Percentiles rank a stretch among this genome's conserved stretches.
Conservation (phyloP, 2,329 filamentous ascomycete species). For the Talaromyces rugulosus region DNA sequence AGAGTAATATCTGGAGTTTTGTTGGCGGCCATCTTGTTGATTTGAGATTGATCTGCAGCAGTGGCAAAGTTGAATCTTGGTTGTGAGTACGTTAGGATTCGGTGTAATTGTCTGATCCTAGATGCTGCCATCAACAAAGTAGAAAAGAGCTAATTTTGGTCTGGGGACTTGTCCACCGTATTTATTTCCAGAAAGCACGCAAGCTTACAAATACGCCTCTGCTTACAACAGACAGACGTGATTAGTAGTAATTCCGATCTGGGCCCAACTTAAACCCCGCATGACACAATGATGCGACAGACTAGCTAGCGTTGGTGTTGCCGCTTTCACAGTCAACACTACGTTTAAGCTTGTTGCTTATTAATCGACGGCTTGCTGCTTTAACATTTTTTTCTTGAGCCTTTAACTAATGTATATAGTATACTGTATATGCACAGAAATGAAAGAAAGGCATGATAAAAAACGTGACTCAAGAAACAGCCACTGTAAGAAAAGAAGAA, state of each 20-base stretch:
- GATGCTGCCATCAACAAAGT: neutral
- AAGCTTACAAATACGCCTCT: neutral
- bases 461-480: neutral
- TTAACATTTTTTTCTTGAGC: neutral
- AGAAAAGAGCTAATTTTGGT: neutral
- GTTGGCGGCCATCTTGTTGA: conserved; percentile 20
- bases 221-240: neutral
- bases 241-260: too few relatives aligned
- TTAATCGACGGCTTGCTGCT: neutral
- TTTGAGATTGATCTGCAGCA: neutral
- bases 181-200: neutral
- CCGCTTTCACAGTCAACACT: neutral
- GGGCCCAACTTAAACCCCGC: neutral
- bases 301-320: neutral
- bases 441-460: neutral
- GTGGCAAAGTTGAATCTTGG: neutral
- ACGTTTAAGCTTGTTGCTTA: neutral
- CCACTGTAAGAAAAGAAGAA: neutral
- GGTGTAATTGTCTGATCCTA: neutral
- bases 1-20: conserved; percentile 63
- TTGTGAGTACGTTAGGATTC: neutral
- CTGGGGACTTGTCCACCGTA: neutral
- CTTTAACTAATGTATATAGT: neutral
- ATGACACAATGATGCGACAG: neutral
- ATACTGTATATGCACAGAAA: neutral